Base-by-base conservation (phyloP, 352 stramenopile genomes). In the Pythium myriotylum region DNA sequence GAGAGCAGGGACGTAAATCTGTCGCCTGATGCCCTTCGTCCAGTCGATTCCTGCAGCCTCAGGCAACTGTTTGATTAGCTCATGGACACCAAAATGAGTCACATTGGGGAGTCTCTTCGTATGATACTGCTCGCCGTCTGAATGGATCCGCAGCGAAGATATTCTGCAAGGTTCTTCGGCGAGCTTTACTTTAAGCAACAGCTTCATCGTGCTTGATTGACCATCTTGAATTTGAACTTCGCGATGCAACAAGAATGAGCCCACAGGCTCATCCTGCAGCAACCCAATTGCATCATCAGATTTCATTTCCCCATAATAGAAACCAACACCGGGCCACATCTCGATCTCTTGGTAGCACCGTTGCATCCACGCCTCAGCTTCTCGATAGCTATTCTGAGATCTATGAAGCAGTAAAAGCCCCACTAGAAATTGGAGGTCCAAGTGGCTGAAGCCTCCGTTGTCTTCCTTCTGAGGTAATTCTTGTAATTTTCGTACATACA, bases 271-370 rank as follows among this genome's bases (percentile, higher is more conserved):
- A 10, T n/a, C 22, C 17, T 48, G 20, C 2, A 90, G 47, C 13
- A 73, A 39, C 9, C 45, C 22, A 7, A 70, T 83, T 0, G 71
- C 78, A 17, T 73, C 46, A n/a, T 32, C 53, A 37, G 50, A 74
- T 7, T 45, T 60, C 2, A 88, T 6, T 2, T 27, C 22, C 6
- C 77, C 77, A 35, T 88, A 75, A 20, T 86, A 88, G 49, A 74
- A 90, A 3, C 81, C 78, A 40, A 88, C 76, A 13, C 57, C 64
- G 1, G 73, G 70, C 75, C 69, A 80, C 22, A 88, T 24, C 27
- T 88, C 81, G n/a, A 90, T 64, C 12, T 60, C 39, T 29, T 76
- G 77, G 40, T 76, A 86, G 48, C 74, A 87, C 29, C 29, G 29
- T 35, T 35, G 29, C 29, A 35, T 10, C 29, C 29, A 35, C 5